These are phyloP conservation scores for Globisporangium rhizosaccharum DNA, from an alignment of 352 stramenopile species.

Conservation along the genomic window DNA sequence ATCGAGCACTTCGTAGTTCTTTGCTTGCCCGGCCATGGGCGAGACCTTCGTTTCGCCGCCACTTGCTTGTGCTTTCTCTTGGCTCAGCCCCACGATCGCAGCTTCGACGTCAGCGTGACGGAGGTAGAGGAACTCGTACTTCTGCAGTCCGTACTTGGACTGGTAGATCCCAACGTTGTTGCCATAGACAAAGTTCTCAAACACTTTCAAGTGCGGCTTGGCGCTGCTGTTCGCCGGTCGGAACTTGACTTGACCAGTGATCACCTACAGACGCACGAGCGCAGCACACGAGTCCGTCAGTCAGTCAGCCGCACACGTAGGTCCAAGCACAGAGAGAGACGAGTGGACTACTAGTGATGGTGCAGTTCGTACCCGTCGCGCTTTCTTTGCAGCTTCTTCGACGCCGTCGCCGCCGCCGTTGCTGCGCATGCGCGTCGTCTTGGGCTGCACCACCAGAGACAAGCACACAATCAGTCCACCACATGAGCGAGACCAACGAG, in stretches of 20 bases:
- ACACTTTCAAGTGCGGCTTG: conserved; percentile 12
- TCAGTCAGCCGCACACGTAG: too few species aligned
- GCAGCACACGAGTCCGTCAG: too few species aligned
- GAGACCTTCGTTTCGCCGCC: conserved; percentile 14
- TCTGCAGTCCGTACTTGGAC: conserved; percentile 54
- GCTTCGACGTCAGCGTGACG: conserved; percentile 27
- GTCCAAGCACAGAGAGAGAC: background rate
- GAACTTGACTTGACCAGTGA: conserved; percentile 46
- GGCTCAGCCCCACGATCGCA: conserved; percentile 19
- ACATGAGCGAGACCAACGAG: background rate
- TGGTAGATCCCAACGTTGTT: conserved; percentile 57
- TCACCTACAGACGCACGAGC: conserved; percentile 15
- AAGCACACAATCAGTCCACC: background rate
- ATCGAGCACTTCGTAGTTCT: conserved; percentile 41
- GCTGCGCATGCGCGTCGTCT: conserved; percentile 19
- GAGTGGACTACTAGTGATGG: background rate
- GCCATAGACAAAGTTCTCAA: conserved; percentile 41
- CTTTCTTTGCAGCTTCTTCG: conserved; percentile 37
- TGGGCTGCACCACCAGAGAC: conserved; percentile 11
- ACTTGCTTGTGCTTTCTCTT: conserved; percentile 17
- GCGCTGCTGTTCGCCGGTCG: conserved; percentile 39
- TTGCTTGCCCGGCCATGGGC: conserved; percentile 2
- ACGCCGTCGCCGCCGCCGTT: conserved; percentile 10
- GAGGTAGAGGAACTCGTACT: conserved; percentile 58
- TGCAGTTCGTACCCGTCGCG: conserved; percentile 22